A percentile compares a stretch with the other conserved stretches of the same genome.
Conservation (phyloP, 2,329 filamentous ascomycete genomes). For the Penicillium oxalicum region DNA sequence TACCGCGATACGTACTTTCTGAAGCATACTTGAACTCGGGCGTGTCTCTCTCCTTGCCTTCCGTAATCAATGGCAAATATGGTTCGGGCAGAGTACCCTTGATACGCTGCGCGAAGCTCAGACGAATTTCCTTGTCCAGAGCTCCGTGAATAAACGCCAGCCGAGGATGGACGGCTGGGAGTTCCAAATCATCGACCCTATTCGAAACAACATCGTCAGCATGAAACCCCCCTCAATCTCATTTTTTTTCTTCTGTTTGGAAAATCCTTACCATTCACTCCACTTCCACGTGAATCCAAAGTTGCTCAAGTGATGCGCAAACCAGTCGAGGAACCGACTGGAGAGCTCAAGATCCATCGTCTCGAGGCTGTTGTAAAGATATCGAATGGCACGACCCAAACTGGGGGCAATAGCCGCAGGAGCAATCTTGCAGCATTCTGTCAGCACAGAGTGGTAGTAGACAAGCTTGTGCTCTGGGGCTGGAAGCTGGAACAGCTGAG, state of each 20-base stretch:
- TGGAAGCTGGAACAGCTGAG: conserved; percentile 84
- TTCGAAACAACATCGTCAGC: conserved; percentile 12
- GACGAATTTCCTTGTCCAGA: conserved; percentile 90
- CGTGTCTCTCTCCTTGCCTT: conserved; percentile 90
- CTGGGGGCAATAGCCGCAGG: conserved; percentile 95
- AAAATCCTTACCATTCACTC: conserved; percentile 71
- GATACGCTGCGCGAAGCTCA: conserved; percentile 94
- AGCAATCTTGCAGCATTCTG: conserved; percentile 91
- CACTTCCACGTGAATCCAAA: conserved; percentile 99
- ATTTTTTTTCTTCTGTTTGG: background rate
- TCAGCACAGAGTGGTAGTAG: conserved; percentile 93
- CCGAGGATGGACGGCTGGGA: conserved; percentile 72
- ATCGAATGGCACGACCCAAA: conserved; percentile 85
- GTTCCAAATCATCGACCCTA: conserved; percentile 71
- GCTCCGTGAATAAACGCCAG: conserved; percentile 91
- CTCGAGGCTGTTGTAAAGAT: conserved; percentile 75
- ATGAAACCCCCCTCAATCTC: background rate
- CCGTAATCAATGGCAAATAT: conserved; percentile 73
- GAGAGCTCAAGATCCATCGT: conserved; percentile 79
- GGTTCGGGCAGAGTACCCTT: conserved; percentile 83
- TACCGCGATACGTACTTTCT: conserved; percentile 55
- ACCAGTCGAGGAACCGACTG: conserved; percentile 93
- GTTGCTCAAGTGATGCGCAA: conserved; percentile 94
- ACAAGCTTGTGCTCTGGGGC: conserved; percentile 86
- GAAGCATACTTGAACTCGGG: conserved; percentile 87